phyloP scores from a whole-genome alignment of 805 yeast genomes.

The Spencermartinsiella europaea region DNA sequence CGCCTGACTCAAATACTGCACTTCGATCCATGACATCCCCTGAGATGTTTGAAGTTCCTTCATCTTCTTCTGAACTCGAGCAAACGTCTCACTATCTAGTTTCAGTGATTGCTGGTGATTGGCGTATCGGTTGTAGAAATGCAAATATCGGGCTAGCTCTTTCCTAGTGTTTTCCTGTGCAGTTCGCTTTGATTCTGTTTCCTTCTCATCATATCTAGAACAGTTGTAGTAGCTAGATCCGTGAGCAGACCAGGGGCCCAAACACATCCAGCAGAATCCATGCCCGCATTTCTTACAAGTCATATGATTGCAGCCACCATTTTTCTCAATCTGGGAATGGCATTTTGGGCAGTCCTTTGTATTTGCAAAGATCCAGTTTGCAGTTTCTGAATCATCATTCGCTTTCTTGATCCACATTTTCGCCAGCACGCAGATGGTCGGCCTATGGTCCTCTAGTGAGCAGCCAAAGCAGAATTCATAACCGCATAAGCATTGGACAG shows the following conservation, averaged over 20 bases:
- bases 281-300: slow-evolving; percentile 68
- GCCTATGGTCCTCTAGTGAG: slow-evolving; percentile 69
- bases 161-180: slow-evolving; percentile 41
- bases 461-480: slow-evolving; percentile 81
- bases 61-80: slow-evolving; percentile 59
- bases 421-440: slow-evolving; percentile 72
- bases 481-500: slow-evolving; percentile 59
- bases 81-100: slow-evolving; percentile 60
- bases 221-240: slow-evolving; percentile 63
- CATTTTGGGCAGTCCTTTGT: slow-evolving; percentile 88
- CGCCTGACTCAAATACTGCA: slow-evolving; percentile 75
- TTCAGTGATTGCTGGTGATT: slow-evolving; percentile 73
- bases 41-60: slow-evolving; percentile 57
- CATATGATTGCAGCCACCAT: slow-evolving; percentile 98
- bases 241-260: slow-evolving; percentile 70
- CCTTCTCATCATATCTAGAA: slow-evolving; percentile 46
- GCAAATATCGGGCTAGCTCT: slow-evolving; percentile 61
- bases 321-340: slow-evolving; percentile 72
- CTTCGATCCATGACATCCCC: slow-evolving; percentile 79
- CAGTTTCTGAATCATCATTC: slow-evolving; percentile 80
- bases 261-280: slow-evolving; percentile 94
- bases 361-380: slow-evolving; percentile 78
- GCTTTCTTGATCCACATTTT: slow-evolving; percentile 73
- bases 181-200: slow-evolving; percentile 34
- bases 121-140: slow-evolving; percentile 67